Percentiles rank a stretch among this genome's conserved stretches.
Conservation (phyloP, 352 stramenopile genomes). For the Thraustochytrium sp. region DNA sequence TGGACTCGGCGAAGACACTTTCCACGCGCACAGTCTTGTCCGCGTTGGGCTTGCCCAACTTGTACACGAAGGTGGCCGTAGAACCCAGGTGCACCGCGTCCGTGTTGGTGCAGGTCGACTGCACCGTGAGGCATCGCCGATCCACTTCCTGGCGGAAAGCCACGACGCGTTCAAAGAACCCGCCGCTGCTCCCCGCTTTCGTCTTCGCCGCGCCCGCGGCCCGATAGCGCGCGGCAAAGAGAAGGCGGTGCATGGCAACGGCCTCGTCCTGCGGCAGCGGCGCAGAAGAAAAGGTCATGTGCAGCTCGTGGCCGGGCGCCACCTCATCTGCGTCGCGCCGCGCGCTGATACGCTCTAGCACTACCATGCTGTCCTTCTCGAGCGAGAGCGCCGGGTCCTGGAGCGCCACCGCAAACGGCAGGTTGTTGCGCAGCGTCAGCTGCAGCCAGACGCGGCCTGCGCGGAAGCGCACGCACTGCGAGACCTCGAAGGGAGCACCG, state of each 20-base stretch:
- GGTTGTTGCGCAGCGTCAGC: constrained; percentile 3
- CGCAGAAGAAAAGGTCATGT: neutral
- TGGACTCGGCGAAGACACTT: neutral
- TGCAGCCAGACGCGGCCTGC: neutral
- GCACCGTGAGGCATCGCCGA: neutral
- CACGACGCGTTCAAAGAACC: neutral
- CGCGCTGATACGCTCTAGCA: neutral
- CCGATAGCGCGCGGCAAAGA: neutral
- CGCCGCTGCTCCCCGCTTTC: neutral
- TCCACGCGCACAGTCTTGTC: constrained; percentile 17
- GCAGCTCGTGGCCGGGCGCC: neutral
- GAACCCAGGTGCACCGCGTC: constrained; percentile 4
- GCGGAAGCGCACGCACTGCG: neutral
- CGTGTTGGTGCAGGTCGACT: neutral
- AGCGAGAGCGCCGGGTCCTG: neutral
- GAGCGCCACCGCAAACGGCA: neutral
- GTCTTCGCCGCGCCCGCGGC: neutral
- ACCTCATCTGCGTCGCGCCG: neutral
- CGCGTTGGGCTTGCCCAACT: neutral
- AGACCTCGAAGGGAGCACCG: constrained; percentile 2
- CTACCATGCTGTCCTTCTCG: neutral
- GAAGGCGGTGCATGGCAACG: neutral
- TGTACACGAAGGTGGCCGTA: constrained; percentile 25
- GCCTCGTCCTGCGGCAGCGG: neutral
- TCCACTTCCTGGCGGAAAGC: neutral